Conservation (phyloP, 2,329 filamentous ascomycete genomes). For the Hymenoscyphus occultus region DNA sequence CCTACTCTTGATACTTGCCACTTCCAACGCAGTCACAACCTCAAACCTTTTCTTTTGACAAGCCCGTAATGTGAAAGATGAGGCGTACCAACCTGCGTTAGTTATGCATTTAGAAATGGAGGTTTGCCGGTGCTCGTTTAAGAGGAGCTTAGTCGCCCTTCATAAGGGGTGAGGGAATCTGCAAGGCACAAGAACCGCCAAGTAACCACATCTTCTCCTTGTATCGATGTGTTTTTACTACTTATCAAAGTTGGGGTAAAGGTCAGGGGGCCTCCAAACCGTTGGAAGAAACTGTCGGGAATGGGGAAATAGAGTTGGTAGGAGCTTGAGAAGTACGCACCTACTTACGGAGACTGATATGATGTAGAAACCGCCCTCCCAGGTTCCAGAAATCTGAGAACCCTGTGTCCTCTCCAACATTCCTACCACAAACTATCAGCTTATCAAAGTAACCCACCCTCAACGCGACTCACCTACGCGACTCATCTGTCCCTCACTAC, state of each 20-base stretch:
- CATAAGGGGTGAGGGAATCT: slow-evolving; percentile 25
- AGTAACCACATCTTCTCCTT: slow-evolving; percentile 5
- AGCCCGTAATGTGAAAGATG: slow-evolving; percentile 21
- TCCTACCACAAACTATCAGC: slow-evolving; percentile 19
- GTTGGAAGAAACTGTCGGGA: not conserved
- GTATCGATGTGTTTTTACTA: slow-evolving; percentile 10
- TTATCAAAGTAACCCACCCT: slow-evolving; percentile 14
- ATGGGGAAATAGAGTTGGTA: not conserved
- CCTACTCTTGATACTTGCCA: not conserved
- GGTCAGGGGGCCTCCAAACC: not conserved
- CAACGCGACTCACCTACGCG: slow-evolving; percentile 25
- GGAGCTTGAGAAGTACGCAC: not conserved
- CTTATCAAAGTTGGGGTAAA: not conserved
- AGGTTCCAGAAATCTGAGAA: slow-evolving; percentile 7
- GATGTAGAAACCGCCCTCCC: slow-evolving; percentile 9
- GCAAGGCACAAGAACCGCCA: slow-evolving; percentile 23
- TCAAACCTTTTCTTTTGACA: slow-evolving; percentile 10
- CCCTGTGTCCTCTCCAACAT: slow-evolving; percentile 18
- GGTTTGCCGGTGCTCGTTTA: slow-evolving; percentile 14
- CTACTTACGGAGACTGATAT: slow-evolving; percentile 8
- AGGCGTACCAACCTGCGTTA: slow-evolving; percentile 20
- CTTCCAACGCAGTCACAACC: not conserved
- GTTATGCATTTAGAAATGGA: slow-evolving; percentile 17
- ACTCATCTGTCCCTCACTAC: slow-evolving; percentile 20
- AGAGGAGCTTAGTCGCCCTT: slow-evolving; percentile 22